Evolutionary conservation across 257 asterid genomes (phyloP).

Genomic region (Datura wrightii): DNA sequence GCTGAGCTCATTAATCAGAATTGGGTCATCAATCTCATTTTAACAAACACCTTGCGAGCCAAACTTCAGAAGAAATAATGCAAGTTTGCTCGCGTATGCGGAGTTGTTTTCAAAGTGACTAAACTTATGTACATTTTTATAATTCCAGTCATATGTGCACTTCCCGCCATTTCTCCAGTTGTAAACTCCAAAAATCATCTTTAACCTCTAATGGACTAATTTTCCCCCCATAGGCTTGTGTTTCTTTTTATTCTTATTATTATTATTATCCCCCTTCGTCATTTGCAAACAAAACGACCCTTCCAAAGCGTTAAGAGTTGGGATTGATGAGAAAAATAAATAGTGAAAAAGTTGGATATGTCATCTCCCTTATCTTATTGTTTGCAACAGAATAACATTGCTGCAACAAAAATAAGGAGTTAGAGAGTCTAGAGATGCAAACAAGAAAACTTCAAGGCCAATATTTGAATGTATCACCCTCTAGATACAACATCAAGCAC

Average conservation of each 20-base stretch:
- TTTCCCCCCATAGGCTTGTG: no score
- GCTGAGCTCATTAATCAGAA: no score
- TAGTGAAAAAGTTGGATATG: not conserved
- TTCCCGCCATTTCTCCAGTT: no score
- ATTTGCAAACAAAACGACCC: not conserved
- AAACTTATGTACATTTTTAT: no score
- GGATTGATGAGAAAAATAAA: not conserved
- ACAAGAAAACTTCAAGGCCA: not conserved
- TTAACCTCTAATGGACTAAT: not conserved
- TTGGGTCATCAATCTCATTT: no score
- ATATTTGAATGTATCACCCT: not conserved
- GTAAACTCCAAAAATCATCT: no score
- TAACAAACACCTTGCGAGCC: no score
- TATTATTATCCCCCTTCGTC: not conserved
- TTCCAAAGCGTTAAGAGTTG: not conserved
- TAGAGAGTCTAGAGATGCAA: not conserved
- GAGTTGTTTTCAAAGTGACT: no score
- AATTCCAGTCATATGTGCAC: no score
- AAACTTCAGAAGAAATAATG: no score
- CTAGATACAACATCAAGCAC: not conserved
- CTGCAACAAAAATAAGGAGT: not conserved
- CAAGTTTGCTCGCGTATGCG: no score
- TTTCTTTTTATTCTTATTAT: not conserved
- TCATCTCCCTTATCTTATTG: not conserved
- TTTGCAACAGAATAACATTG: slow-evolving; percentile 3